These are phyloP conservation scores for Lomentospora prolificans DNA, from an alignment of 2,329 filamentous ascomycete species.

Conservation along the genomic window DNA sequence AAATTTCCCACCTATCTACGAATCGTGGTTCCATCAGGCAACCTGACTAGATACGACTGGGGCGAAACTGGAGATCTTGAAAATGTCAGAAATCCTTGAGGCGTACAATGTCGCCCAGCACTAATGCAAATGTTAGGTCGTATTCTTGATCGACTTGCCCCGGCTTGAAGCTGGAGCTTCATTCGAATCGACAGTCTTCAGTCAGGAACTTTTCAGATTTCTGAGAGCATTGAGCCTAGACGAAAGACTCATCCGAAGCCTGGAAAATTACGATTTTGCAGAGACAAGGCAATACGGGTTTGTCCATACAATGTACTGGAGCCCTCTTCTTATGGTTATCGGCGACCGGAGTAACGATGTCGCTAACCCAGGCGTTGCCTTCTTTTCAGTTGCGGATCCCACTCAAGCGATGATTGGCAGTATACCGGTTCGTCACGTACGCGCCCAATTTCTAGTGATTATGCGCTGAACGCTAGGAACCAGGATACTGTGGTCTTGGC, in stretches of 20 bases:
- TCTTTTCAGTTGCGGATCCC: constrained; percentile 41
- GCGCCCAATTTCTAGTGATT: background rate
- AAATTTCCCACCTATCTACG: constrained; percentile 66
- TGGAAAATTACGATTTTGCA: constrained; percentile 73
- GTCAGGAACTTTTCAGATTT: constrained; percentile 61
- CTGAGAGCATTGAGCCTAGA: constrained; percentile 57
- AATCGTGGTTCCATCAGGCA: constrained; percentile 78
- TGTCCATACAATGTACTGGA: constrained; percentile 73
- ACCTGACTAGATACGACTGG: constrained; percentile 81
- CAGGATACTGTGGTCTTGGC: constrained; percentile 67
- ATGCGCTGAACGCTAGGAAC: background rate
- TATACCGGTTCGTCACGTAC: constrained; percentile 26
- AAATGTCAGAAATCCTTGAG: constrained; percentile 45
- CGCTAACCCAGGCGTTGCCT: constrained; percentile 12
- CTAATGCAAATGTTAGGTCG: constrained; percentile 38
- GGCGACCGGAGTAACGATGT: too few species aligned
- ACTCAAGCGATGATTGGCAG: constrained; percentile 34
- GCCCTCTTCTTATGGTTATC: background rate
- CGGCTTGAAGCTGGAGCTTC: constrained; percentile 21
- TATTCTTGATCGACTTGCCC: constrained; percentile 90
- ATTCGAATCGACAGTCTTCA: constrained; percentile 41
- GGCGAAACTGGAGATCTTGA: constrained; percentile 78
- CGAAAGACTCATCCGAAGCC: constrained; percentile 52
- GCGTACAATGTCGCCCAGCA: background rate
- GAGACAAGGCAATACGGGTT: constrained; percentile 65